Conservation (phyloP, 257 asterid genomes). For the Solanum habrochaites region DNA sequence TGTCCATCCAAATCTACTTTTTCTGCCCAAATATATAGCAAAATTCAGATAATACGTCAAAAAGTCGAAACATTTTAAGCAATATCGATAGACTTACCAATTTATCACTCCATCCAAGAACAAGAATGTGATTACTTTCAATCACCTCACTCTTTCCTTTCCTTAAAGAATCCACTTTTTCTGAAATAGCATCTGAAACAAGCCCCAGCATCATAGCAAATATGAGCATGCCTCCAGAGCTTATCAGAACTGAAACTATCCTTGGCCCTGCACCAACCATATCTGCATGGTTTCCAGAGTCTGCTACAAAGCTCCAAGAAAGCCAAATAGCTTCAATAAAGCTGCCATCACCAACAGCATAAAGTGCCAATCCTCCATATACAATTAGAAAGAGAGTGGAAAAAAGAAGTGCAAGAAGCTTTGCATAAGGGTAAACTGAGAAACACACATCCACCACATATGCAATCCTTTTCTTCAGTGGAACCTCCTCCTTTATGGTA, state of each 20-base stretch:
- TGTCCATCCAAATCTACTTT: neutral
- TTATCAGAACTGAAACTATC: slow-evolving; percentile 86
- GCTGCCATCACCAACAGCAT: slow-evolving; percentile 87
- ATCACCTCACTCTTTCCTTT: slow-evolving; percentile 99
- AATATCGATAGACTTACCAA: slow-evolving; percentile 44
- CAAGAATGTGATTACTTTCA: slow-evolving; percentile 82
- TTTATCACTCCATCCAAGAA: slow-evolving; percentile 99
- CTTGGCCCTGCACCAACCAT: slow-evolving; percentile 81
- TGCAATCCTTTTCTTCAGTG: slow-evolving; percentile 82
- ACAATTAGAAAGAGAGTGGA: slow-evolving; percentile 90
- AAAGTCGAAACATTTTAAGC: neutral
- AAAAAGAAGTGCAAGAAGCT: slow-evolving; percentile 91
- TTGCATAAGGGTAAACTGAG: slow-evolving; percentile 90
- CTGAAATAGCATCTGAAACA: slow-evolving; percentile 97
- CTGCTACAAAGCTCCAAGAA: slow-evolving; percentile 93
- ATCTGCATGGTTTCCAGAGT: slow-evolving; percentile 94
- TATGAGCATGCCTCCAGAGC: slow-evolving; percentile 96
- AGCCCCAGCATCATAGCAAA: slow-evolving; percentile 99
- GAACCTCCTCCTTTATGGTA: slow-evolving; percentile 68
- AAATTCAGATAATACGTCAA: neutral
- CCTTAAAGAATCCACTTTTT: slow-evolving; percentile 89
- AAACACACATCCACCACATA: slow-evolving; percentile 87
- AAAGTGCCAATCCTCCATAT: slow-evolving; percentile 90
- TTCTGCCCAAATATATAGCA: neutral
- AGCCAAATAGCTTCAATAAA: slow-evolving; percentile 94